Evolutionary conservation across 768 basidiomycete genomes (phyloP), one percentile per base, ranked within the genome.

Genomic region (Serendipita sp.): DNA sequence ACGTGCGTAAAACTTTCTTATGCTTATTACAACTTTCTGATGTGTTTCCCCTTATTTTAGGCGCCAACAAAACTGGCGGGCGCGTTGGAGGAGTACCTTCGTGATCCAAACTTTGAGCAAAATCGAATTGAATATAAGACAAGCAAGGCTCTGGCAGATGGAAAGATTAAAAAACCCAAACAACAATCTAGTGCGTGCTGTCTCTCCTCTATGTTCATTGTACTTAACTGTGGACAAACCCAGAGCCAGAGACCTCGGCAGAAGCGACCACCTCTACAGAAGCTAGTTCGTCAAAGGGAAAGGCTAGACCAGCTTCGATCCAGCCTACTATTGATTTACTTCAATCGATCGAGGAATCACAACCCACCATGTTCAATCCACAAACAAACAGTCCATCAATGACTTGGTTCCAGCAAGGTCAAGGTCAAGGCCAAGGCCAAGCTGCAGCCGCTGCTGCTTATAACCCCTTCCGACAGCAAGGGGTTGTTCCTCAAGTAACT

Each of bases 21-120:
- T 41, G 45, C n/a, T 7, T 24, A 18, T 34, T 5, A 58, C 16
- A 32, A 13, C 35, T 34, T 37, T 18, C n/a, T 60, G 28, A 34
- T 60, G 37, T 44, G 45, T 68, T 63, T 44, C 64, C 34, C 32
- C 13, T 34, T 65, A 3, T n/a, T 68, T 16, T 64, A 94, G 92
- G 93, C 96, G 0, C 96, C 96, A 3, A 88, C 96, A 10, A 93
- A 91, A 0, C 79, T 99, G n/a, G 95, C 89, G 3, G 86, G 86
- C 41, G 85, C 96, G 18, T 80, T 99, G 35, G 89, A 98, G 72
- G 95, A 98, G 71, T 99, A 98, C 72, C 79, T 99, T 62, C 86
- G 91, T 65, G 96, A 99, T 74, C 89, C 94, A 28, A 92, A 92
- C 71, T 99, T 99, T 69, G 96, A 98, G 73, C 86, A 90, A 74